phyloP scores from a whole-genome alignment of 164 flowering plant genomes.

The Macadamia integrifolia region DNA sequence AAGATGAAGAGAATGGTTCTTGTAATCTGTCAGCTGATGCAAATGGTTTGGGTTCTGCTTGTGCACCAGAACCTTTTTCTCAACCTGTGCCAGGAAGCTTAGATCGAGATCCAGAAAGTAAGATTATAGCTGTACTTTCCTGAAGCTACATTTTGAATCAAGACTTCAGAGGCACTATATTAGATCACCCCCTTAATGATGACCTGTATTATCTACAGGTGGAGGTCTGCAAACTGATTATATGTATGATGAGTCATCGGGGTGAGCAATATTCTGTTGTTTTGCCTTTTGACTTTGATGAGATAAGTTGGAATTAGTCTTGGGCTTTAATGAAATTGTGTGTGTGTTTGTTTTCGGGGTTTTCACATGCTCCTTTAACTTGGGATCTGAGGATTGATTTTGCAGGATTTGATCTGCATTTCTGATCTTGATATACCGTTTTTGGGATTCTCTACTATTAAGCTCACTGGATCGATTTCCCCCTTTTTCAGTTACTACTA shows the following conservation, averaged over 20 bases:
- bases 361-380: neutral
- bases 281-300: neutral
- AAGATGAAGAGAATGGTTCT: slow-evolving; percentile 49
- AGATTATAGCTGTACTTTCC: slow-evolving; percentile 6
- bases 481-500: slow-evolving; percentile 73
- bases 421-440: neutral
- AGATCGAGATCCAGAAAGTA: slow-evolving; percentile 25
- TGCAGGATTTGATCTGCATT: neutral
- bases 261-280: slow-evolving; percentile 39
- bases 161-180: neutral
- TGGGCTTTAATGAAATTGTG: no score
- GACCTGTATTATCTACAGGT: slow-evolving; percentile 26
- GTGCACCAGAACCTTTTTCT: slow-evolving; percentile 14
- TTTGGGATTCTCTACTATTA: neutral
- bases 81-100: slow-evolving; percentile 28
- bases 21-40: slow-evolving; percentile 23
- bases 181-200: slow-evolving; percentile 2
- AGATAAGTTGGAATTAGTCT: no score
- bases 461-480: neutral
- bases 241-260: slow-evolving; percentile 84
- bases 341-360: neutral
- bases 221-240: slow-evolving; percentile 56
- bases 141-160: neutral
- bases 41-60: slow-evolving; percentile 21
- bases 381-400: neutral